phyloP scores from a whole-genome alignment of 805 yeast species.

The Cyberlindnera subsufficiens region DNA sequence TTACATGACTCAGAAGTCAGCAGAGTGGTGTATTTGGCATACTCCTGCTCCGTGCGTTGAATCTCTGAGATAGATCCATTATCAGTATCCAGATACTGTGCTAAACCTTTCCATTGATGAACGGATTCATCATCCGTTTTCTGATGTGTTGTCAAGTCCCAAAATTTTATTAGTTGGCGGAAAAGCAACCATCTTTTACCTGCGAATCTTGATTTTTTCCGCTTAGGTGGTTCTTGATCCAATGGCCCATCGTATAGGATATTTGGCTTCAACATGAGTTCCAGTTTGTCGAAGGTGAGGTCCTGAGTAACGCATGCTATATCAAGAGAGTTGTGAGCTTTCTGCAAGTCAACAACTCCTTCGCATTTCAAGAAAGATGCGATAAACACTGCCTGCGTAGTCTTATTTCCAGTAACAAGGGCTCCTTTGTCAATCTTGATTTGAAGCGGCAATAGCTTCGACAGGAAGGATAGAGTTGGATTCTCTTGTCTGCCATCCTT shows the following conservation, averaged over 20 bases:
- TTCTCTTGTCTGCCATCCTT: background rate
- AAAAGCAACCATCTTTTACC: conserved; percentile 3
- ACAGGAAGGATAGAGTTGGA: conserved; percentile 12
- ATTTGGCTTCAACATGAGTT: conserved; percentile 63
- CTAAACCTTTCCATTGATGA: conserved; percentile 68
- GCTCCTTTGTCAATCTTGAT: conserved; percentile 61
- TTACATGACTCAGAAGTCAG: conserved; percentile 52
- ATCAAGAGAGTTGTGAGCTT: conserved; percentile 49
- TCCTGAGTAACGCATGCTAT: conserved; percentile 41
- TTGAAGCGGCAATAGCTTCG: conserved; percentile 54
- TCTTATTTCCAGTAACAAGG: conserved; percentile 70
- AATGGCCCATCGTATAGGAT: conserved; percentile 46
- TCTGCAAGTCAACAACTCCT: conserved; percentile 53
- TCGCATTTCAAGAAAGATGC: conserved; percentile 48
- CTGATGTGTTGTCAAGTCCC: background rate
- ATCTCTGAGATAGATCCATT: conserved; percentile 28
- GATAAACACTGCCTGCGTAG: conserved; percentile 69
- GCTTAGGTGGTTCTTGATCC: background rate
- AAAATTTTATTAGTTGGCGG: conserved; percentile 2
- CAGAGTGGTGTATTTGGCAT: conserved; percentile 73
- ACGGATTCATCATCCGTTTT: conserved; percentile 7
- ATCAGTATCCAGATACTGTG: conserved; percentile 52
- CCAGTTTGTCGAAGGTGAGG: conserved; percentile 44
- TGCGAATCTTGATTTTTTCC: background rate
- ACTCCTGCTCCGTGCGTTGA: conserved; percentile 50